These are phyloP conservation scores for Auricularia sp. DNA, from an alignment of 768 basidiomycete species.

Conservation along the genomic window DNA sequence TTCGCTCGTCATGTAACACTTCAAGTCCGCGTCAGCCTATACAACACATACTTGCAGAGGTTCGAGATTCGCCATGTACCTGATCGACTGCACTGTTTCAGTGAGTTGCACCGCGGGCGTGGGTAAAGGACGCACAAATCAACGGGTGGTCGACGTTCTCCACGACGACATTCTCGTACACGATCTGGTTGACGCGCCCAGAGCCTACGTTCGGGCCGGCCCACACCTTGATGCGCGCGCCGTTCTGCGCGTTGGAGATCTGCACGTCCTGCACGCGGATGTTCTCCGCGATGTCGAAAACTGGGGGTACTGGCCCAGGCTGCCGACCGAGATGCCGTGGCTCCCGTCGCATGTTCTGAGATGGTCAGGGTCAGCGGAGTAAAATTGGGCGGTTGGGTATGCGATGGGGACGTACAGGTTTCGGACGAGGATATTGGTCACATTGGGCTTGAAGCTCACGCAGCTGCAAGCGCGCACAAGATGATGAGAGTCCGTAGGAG, in stretches of 20 bases:
- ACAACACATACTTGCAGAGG: constrained; percentile 26
- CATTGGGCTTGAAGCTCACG: constrained; percentile 43
- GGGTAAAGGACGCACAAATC: constrained; percentile 14
- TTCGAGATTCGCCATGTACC: constrained; percentile 26
- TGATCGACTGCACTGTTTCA: background rate
- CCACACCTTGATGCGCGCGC: constrained; percentile 60
- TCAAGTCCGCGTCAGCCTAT: too few species aligned
- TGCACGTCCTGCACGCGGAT: constrained; percentile 47
- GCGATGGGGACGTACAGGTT: constrained; percentile 41
- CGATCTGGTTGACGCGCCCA: constrained; percentile 38
- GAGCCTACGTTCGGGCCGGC: constrained; percentile 28
- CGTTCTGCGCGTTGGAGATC: constrained; percentile 56
- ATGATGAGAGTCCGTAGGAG: background rate
- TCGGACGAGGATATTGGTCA: constrained; percentile 48
- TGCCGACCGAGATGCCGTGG: constrained; percentile 53
- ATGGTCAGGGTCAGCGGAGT: background rate
- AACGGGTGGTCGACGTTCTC: constrained; percentile 50
- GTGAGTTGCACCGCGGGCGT: too few species aligned
- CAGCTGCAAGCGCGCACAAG: constrained; percentile 20
- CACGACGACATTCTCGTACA: constrained; percentile 42
- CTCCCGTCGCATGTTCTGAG: background rate
- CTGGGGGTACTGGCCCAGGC: constrained; percentile 39
- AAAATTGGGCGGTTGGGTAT: constrained; percentile 19
- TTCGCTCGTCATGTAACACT: constrained; percentile 14
- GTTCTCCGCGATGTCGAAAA: constrained; percentile 48